Evolutionary conservation across 2,329 filamentous ascomycete genomes (phyloP), one percentile per base, ranked within the genome.

Genomic region (Lachnellula cervina): DNA sequence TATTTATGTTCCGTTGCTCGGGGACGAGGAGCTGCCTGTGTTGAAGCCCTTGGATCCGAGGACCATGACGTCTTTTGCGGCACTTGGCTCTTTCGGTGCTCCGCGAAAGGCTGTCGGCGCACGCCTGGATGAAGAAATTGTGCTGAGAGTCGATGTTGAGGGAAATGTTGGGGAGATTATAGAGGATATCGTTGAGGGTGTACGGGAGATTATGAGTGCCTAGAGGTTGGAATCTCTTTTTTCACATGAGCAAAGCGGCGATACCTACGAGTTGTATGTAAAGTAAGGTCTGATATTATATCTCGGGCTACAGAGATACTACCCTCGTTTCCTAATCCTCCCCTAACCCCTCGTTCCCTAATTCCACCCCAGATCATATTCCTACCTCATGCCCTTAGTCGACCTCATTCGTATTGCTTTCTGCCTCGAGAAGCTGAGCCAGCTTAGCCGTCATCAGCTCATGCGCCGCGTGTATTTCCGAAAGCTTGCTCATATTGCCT

Each of bases 1-100:
- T 5, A 63, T 70, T 37, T 70, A 69, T 58, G 66, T 69, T 28
- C 68, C 68, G 1, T 50, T 70, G 28, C 60, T 11, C 28, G 28
- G 9, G 28, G 58, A 64, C 1, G 64, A 62, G 14, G 65, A 68
- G 17, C 42, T 66, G 43, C 66, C 66, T 4, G 56, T 62, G 5
- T 58, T 69, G 7, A 56, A 55, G 48, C 64, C 66, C n/a, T 55
- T 69, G 43, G 66, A 68, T 54, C 66, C 66, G 14, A 61, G 48
- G 16, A 64, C 57, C 5, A 66, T 69, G 62, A 62, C 58, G 7
- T 59, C 57, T 25, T 68, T 42, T 42, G 42, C 19, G 19, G 13
- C n/a, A 11, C 21, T 68, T 57, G 55, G 34, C 16, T 49, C 56
- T 9, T 51, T 60, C 21, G 48, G 28, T 9, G 48, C 34, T 44